Evolutionary conservation across 805 yeast genomes (phyloP), one percentile per base, ranked within the genome.

Genomic region (Candida orba): DNA sequence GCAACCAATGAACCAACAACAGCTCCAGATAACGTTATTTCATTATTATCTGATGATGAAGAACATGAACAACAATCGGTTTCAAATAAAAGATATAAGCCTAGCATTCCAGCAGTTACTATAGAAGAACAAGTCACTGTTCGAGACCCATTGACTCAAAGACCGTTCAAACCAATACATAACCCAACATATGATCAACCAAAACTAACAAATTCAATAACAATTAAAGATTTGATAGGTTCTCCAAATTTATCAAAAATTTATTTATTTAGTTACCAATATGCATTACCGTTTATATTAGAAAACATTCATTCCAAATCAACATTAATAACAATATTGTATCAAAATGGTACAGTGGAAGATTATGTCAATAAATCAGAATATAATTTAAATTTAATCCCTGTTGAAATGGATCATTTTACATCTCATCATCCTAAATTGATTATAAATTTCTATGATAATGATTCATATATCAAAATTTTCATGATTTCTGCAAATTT

Each of bases 391-490:
- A 41, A 47, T 20, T 34, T 53, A 2, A 40, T 67, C 8, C 60
- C 61, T 35, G 66, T 72, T 1, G 9, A 38, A 2, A 63, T 67
- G 66, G 61, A 65, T 7, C 68, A 63, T 17, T 73, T 49, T 52
- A 62, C 75, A 0, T 66, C 72, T 4, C 89, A 83, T 57, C 91
- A 83, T 57, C 71, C 86, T 1, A 83, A 83, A 55, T 63, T 82
- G 73, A 77, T 82, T 69, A 62, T 83, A 13, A 81, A 81, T 52
- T 63, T 72, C 45, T 78, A 67, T 52, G 56, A 56, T 2, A 64
- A 63, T 15, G 46, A 40, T 2, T 59, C 71, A 0, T 39, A 45
- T 20, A 58, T 71, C 29, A 79, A 75, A 53, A 58, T 83, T 0
- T 76, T 75, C 20, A 63, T 82, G 22, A 75, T 81, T 58, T 76